Percentiles rank a stretch among this genome's conserved stretches.
Conservation (phyloP, 1,139 yeast genomes). For the Geotrichum macrosporum region DNA sequence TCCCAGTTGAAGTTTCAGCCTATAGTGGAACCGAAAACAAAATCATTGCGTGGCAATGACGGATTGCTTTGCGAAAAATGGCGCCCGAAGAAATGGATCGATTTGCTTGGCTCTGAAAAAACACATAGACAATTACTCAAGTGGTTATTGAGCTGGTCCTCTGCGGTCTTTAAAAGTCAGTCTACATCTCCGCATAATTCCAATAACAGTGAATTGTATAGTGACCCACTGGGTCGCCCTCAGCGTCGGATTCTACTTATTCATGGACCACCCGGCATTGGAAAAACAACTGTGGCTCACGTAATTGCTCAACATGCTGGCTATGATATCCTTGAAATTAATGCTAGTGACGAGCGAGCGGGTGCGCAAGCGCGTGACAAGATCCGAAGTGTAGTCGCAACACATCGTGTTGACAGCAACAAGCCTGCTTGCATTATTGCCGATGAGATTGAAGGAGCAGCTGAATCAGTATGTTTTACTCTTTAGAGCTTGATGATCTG, state of each 20-base stretch:
- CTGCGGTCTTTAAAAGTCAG: constrained; percentile 53
- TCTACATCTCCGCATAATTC: no score
- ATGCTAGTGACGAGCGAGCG: constrained; percentile 82
- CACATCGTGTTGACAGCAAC: constrained; percentile 52
- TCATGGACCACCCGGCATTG: constrained; percentile 95
- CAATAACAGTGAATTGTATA: constrained; percentile 19
- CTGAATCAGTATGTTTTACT: constrained; percentile 44
- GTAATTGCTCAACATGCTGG: constrained; percentile 79
- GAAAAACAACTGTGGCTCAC: constrained; percentile 88
- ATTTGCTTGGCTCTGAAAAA: constrained; percentile 73
- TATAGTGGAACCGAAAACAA: neutral
- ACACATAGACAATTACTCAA: constrained; percentile 65
- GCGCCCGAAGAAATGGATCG: constrained; percentile 70
- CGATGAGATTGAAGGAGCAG: constrained; percentile 90
- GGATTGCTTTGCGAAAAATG: constrained; percentile 55
- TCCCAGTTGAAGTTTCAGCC: neutral
- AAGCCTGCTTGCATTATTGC: constrained; percentile 81
- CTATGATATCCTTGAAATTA: constrained; percentile 74
- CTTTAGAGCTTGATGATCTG: neutral
- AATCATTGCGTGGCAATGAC: neutral
- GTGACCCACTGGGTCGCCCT: constrained; percentile 68
- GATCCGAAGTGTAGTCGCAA: constrained; percentile 64
- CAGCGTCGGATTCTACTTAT: constrained; percentile 62
- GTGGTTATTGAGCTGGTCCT: constrained; percentile 83
- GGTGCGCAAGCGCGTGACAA: constrained; percentile 55